Evolutionary conservation across 2,329 filamentous ascomycete species (phyloP).

Genomic region (Ophiostoma perfectum): DNA sequence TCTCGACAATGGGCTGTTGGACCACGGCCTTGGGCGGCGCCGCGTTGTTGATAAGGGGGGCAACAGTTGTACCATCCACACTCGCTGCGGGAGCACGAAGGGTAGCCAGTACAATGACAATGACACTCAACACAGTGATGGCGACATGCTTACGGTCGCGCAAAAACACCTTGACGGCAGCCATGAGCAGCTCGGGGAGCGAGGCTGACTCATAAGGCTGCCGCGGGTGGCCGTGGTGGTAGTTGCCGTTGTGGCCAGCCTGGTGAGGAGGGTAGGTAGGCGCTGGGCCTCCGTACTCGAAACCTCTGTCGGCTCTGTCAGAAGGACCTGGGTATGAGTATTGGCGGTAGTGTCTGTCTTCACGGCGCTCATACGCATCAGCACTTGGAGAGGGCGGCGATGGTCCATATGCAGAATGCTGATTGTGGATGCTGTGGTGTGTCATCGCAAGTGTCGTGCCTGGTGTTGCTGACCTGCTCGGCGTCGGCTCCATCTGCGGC

Average conservation of each 20-base stretch:
- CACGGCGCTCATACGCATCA: constrained; percentile 32
- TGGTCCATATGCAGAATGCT: constrained; percentile 15
- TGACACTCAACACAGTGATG: constrained; percentile 49
- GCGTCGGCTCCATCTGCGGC: not conserved
- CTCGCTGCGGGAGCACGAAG: constrained; percentile 33
- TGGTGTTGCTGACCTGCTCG: not conserved
- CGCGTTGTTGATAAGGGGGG: not conserved
- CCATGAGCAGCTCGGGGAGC: constrained; percentile 49
- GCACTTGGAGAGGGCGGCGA: constrained; percentile 30
- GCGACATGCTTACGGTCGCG: constrained; percentile 55
- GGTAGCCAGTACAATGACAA: constrained; percentile 49
- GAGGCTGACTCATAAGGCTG: constrained; percentile 40
- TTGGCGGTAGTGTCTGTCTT: constrained; percentile 30
- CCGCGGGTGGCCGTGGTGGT: not conserved
- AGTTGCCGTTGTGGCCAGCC: not conserved
- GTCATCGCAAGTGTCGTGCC: constrained; percentile 6
- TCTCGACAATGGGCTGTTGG: not conserved
- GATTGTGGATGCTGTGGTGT: not conserved
- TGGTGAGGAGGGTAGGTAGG: constrained; percentile 3
- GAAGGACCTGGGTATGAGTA: not conserved
- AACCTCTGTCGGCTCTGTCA: not conserved
- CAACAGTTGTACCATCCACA: constrained; percentile 1
- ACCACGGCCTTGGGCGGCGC: not conserved
- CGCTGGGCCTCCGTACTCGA: not conserved
- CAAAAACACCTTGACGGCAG: constrained; percentile 49